phyloP scores from a whole-genome alignment of 1,284 basidiomycete genomes.

The Austroboletus rostrupii region DNA sequence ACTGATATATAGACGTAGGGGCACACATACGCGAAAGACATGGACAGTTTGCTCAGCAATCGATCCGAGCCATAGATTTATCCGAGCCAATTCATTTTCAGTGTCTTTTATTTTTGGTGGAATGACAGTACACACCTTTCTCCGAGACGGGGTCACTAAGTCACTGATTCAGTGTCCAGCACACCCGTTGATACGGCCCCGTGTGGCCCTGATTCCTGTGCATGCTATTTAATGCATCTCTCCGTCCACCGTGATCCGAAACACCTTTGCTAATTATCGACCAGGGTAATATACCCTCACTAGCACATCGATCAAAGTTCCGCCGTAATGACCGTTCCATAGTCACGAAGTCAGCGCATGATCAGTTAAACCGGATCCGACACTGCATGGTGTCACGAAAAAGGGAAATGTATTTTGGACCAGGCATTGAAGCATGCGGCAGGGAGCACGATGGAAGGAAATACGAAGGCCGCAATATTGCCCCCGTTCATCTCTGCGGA shows the following conservation, averaged over 20 bases:
- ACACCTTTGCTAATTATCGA: background rate
- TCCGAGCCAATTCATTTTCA: constrained; percentile 15
- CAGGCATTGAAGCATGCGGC: background rate
- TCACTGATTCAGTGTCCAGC: constrained; percentile 8
- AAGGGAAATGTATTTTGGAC: background rate
- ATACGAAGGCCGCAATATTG: background rate
- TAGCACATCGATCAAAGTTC: background rate
- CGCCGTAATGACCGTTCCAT: background rate
- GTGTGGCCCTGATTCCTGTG: too few species aligned
- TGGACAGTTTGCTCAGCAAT: constrained; percentile 15
- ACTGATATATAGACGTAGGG: constrained; percentile 17
- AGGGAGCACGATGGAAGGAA: background rate
- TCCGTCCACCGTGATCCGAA: background rate
- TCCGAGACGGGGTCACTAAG: background rate
- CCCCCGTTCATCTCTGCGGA: constrained; percentile 15
- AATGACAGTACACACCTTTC: constrained; percentile 7
- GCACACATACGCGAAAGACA: constrained; percentile 15
- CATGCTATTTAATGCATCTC: too few species aligned
- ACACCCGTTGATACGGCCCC: too few species aligned
- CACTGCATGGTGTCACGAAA: background rate
- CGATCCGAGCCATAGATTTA: constrained; percentile 24
- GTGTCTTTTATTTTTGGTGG: constrained; percentile 15
- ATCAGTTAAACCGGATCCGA: background rate
- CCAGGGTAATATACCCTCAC: background rate
- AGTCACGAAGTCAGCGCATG: background rate